Base-by-base conservation (phyloP, 1,284 basidiomycete genomes). In the Papiliotrema terrestris region DNA sequence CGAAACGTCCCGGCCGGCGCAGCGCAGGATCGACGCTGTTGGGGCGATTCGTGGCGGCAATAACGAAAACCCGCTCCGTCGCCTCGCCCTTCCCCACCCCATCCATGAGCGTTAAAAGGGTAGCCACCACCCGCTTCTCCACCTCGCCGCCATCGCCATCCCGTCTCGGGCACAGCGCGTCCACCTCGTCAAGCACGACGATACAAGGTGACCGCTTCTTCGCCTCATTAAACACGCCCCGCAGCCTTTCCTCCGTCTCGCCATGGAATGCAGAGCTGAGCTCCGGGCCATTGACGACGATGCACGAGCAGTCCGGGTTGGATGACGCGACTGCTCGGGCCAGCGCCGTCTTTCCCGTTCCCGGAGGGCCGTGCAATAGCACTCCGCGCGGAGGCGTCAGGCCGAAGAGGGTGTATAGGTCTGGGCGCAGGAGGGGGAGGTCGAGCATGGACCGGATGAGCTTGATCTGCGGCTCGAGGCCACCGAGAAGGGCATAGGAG, bases 21-120 rank as follows among this genome's bases (percentile, higher is more conserved):
- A 99, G 79, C 0, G 96, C 96, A 29, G 94, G 95, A 75, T 99
- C 96, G 56, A 99, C 91, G 4, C 93, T 89, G 72, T 98, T 98
- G 3, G 93, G 95, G 36, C 96, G 81, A 75, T 99, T 98, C 1
- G 96, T 98, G 0, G 96, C 96, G 1, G 91, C 96, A 58, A 99
- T 90, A 20, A 99, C 91, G 3, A 98, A 88, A 4, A 98, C 91
- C 55, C 87, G 72, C 52, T 72, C 78, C 1, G 72, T 78, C 37
- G 77, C 78, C 14, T 69, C 72, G 1, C 69, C 72, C 5, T 66
- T 68, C 57, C 86, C 86, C 81, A 99, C 88, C 1, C 96, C 96
- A 73, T 98, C 96, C 78, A 99, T 84, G 59, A 97, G 84, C 1
- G 96, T 98, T 63, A 99, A 79, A 29, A 98, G 79, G 41, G 94